These are phyloP conservation scores for Forsythia viridissima DNA, from an alignment of 257 asterid genomes.

Conservation along the genomic window DNA sequence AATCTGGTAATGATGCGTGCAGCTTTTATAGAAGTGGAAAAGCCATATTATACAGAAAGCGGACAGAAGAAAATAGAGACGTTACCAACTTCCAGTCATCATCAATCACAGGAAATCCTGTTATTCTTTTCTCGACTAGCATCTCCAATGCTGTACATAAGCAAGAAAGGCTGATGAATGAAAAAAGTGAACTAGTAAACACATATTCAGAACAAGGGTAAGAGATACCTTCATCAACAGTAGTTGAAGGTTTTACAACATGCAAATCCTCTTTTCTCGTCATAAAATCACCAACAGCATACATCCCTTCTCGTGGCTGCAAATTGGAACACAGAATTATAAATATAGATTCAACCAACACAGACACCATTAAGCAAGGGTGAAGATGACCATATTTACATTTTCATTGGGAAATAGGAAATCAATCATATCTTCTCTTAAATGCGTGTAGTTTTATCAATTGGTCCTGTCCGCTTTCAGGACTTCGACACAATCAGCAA, in stretches of 20 bases:
- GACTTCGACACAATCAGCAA: background rate
- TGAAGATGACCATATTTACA: background rate
- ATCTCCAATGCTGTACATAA: slow-evolving; percentile 65
- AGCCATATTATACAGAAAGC: slow-evolving; percentile 1
- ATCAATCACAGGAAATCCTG: slow-evolving; percentile 93
- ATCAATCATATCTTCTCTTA: background rate
- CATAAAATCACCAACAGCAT: slow-evolving; percentile 89
- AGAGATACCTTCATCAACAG: slow-evolving; percentile 78
- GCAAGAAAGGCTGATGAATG: slow-evolving; percentile 11
- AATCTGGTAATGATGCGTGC: background rate
- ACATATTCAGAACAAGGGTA: slow-evolving; percentile 5
- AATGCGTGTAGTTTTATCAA: background rate
- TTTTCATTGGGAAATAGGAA: background rate
- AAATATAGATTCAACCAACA: background rate
- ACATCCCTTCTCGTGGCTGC: slow-evolving; percentile 63
- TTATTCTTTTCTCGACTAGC: slow-evolving; percentile 80
- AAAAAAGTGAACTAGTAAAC: slow-evolving; percentile 7
- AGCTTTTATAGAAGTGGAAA: background rate
- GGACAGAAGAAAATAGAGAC: background rate
- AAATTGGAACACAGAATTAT: slow-evolving; percentile 11
- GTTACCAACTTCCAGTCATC: slow-evolving; percentile 92
- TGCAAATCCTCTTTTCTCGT: slow-evolving; percentile 64
- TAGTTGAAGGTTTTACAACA: slow-evolving; percentile 68
- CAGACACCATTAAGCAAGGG: background rate
- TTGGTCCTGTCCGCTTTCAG: background rate